phyloP scores from a whole-genome alignment of 2,329 filamentous ascomycete species.

The Westerdykella ornata region DNA sequence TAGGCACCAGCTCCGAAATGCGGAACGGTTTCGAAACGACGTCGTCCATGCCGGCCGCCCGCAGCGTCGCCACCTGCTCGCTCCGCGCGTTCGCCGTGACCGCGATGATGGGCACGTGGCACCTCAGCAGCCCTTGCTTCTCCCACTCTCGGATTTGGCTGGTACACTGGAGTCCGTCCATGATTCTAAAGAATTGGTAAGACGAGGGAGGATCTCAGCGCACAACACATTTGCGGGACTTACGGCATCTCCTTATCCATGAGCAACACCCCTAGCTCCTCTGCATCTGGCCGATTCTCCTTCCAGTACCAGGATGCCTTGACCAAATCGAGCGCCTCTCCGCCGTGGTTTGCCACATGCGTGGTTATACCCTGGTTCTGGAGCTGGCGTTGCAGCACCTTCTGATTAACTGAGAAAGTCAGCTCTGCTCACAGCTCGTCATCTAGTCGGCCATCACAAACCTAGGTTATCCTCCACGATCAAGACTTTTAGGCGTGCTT shows the following conservation, averaged over 20 bases:
- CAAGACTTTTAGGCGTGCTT: constrained; percentile 26
- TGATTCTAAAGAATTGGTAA: too few species aligned
- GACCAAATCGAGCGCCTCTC: constrained; percentile 43
- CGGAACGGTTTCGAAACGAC: constrained; percentile 48
- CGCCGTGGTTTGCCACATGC: constrained; percentile 46
- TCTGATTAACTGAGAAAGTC: constrained; percentile 41
- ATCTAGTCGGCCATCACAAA: constrained; percentile 4
- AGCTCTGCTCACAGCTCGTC: not conserved
- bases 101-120: constrained; percentile 38
- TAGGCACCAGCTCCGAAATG: constrained; percentile 46
- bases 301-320: constrained; percentile 41
- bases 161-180: constrained; percentile 38
- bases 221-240: not conserved
- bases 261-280: constrained; percentile 29
- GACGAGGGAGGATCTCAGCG: not conserved
- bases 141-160: constrained; percentile 35
- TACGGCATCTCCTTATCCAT: constrained; percentile 40
- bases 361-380: constrained; percentile 44
- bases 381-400: constrained; percentile 46
- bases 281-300: constrained; percentile 18
- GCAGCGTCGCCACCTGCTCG: constrained; percentile 37
- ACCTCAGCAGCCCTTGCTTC: constrained; percentile 24
- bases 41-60: constrained; percentile 42
- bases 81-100: constrained; percentile 39
- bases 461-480: constrained; percentile 42